These are phyloP conservation scores for Hericium rajendrae DNA, from an alignment of 768 basidiomycete genomes.

Conservation along the genomic window DNA sequence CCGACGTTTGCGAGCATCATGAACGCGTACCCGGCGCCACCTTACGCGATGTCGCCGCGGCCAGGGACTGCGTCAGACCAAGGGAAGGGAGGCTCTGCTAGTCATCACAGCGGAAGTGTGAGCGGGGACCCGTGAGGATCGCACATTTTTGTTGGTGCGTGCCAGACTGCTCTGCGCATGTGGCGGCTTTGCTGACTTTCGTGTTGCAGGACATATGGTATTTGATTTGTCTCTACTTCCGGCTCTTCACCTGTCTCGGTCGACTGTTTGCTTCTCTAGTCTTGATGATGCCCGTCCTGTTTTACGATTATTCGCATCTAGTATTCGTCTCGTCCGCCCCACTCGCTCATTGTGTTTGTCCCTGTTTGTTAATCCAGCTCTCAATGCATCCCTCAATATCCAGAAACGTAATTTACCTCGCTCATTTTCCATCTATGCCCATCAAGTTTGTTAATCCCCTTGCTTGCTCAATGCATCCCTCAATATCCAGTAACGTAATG, in stretches of 20 bases:
- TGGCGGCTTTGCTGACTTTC: background rate
- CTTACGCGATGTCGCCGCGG: conserved; percentile 17
- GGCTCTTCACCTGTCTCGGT: background rate
- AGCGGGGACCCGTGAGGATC: background rate
- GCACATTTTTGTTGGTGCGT: background rate
- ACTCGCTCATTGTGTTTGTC: background rate
- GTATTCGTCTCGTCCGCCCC: background rate
- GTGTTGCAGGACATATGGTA: background rate
- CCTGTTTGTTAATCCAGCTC: background rate
- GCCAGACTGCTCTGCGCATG: background rate
- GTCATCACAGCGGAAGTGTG: conserved; percentile 4
- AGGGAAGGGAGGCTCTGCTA: conserved; percentile 11
- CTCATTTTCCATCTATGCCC: no score
- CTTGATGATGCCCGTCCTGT: background rate
- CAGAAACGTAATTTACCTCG: background rate
- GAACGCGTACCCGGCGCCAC: conserved; percentile 50
- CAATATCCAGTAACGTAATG: background rate
- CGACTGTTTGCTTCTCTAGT: no score
- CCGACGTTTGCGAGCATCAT: conserved; percentile 61
- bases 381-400: background rate
- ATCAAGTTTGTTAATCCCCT: no score
- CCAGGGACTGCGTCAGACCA: conserved; percentile 23
- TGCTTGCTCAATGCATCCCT: background rate
- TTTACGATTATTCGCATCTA: background rate
- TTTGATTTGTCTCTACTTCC: background rate